Evolutionary conservation across 2,329 filamentous ascomycete species (phyloP).

Genomic region (Exophiala viscosa): DNA sequence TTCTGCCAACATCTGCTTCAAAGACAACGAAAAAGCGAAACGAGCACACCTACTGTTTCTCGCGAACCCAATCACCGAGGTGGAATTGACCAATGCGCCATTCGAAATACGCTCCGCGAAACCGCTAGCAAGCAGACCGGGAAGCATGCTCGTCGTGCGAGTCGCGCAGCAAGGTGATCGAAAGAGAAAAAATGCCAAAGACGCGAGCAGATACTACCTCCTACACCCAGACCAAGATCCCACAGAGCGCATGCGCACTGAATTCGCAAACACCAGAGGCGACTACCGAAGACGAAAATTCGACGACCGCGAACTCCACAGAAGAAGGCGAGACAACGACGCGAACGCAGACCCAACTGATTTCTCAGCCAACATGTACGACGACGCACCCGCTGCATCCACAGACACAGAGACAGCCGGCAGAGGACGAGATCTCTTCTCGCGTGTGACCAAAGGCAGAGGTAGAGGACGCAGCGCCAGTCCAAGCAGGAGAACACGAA

Average conservation of each 20-base stretch:
- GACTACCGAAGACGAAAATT: conserved; percentile 54
- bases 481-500: conserved; percentile 49
- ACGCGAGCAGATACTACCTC: conserved; percentile 85
- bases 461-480: conserved; percentile 60
- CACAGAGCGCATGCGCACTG: conserved; percentile 63
- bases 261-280: conserved; percentile 43
- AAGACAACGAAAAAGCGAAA: conserved; percentile 50
- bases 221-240: conserved; percentile 86
- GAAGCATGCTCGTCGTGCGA: conserved; percentile 67
- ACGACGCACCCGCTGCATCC: conserved; percentile 56
- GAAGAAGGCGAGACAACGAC: conserved; percentile 47
- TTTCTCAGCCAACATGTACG: conserved; percentile 78
- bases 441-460: conserved; percentile 38
- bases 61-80: conserved; percentile 31
- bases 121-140: conserved; percentile 62
- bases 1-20: conserved; percentile 82
- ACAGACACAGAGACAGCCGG: conserved; percentile 30
- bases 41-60: conserved; percentile 53
- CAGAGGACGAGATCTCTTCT: conserved; percentile 38
- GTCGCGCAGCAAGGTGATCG: conserved; percentile 71
- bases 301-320: conserved; percentile 55
- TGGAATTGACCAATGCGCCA: conserved; percentile 48
- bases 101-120: conserved; percentile 69
- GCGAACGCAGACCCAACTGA: conserved; percentile 35
- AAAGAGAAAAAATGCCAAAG: conserved; percentile 74